A percentile compares a stretch with the other conserved stretches of the same genome.
phyloP scores from a whole-genome alignment of 2,329 filamentous ascomycete genomes.

The Cladosporium colombiae region DNA sequence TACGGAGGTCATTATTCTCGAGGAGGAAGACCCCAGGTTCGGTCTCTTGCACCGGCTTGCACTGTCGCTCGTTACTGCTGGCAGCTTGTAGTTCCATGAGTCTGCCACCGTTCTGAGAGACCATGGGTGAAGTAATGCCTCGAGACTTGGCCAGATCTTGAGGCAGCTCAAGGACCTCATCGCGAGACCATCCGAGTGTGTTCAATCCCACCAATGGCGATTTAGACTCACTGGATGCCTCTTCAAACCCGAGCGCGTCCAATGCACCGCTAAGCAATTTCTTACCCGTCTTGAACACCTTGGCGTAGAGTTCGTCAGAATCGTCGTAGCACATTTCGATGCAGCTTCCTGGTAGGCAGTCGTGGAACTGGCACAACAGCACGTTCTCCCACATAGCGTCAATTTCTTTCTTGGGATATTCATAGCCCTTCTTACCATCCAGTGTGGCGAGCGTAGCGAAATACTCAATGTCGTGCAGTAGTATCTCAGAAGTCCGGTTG shows the following conservation, averaged over 20 bases:
- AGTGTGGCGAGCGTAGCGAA: slow-evolving; percentile 84
- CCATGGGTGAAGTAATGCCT: neutral
- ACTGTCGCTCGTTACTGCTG: neutral
- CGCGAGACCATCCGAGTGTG: slow-evolving; percentile 80
- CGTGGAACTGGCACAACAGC: slow-evolving; percentile 94
- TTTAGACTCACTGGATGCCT: slow-evolving; percentile 41
- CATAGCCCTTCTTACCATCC: slow-evolving; percentile 64
- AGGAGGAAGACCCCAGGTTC: slow-evolving; percentile 64
- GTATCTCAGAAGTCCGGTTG: slow-evolving; percentile 81
- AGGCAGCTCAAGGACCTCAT: slow-evolving; percentile 6
- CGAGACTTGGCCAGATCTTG: neutral
- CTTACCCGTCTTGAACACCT: slow-evolving; percentile 76
- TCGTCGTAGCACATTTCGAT: slow-evolving; percentile 99
- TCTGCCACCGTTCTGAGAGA: neutral
- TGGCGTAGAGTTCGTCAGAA: slow-evolving; percentile 82
- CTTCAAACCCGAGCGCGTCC: slow-evolving; percentile 63
- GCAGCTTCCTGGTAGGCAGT: slow-evolving; percentile 89
- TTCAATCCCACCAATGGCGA: slow-evolving; percentile 64
- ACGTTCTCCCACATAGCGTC: slow-evolving; percentile 95
- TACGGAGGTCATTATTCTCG: slow-evolving; percentile 72
- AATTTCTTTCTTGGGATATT: slow-evolving; percentile 90
- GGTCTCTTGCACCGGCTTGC: slow-evolving; percentile 48
- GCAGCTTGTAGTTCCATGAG: neutral
- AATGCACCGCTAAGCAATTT: slow-evolving; percentile 71
- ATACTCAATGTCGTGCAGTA: slow-evolving; percentile 85